Evolutionary conservation across 1,284 basidiomycete genomes (phyloP).

Genomic region (Baeospora myosura): DNA sequence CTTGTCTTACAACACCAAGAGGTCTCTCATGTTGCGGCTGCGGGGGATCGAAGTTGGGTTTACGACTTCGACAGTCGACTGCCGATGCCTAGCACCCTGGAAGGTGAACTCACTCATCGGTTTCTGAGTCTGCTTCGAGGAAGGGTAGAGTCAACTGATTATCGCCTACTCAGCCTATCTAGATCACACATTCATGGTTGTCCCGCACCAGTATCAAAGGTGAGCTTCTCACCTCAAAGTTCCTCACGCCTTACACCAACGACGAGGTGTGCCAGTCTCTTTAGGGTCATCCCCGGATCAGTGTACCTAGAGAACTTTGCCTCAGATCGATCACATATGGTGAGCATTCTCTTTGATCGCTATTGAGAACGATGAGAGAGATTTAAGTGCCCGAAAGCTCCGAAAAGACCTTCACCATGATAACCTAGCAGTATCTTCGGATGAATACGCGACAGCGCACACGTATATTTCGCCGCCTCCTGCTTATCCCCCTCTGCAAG

Average conservation of each 20-base stretch:
- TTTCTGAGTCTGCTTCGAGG: constrained; percentile 9
- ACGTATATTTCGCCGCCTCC: constrained; percentile 40
- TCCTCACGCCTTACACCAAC: neutral
- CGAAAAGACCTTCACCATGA: no score
- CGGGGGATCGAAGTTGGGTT: constrained; percentile 46
- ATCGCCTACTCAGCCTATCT: constrained; percentile 44
- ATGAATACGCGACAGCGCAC: neutral
- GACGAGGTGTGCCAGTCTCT: constrained; percentile 26
- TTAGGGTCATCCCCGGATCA: constrained; percentile 47
- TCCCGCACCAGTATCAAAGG: constrained; percentile 42
- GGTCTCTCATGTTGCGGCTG: no score
- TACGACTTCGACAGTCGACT: constrained; percentile 61
- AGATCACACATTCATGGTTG: constrained; percentile 39
- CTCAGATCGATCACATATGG: constrained; percentile 77
- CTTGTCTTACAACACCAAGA: constrained; percentile 2
- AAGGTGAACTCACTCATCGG: constrained; percentile 29
- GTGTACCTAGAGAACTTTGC: constrained; percentile 55
- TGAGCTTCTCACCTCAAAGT: constrained; percentile 15
- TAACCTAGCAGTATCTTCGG: constrained; percentile 1
- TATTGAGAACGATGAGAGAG: neutral
- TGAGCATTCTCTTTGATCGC: constrained; percentile 20
- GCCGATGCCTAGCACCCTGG: constrained; percentile 38
- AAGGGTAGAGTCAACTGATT: constrained; percentile 5
- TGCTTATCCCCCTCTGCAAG: constrained; percentile 43
- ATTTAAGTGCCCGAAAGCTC: neutral